Evolutionary conservation across 75 land plant species (phyloP).

Genomic region (Pinus taeda): DNA sequence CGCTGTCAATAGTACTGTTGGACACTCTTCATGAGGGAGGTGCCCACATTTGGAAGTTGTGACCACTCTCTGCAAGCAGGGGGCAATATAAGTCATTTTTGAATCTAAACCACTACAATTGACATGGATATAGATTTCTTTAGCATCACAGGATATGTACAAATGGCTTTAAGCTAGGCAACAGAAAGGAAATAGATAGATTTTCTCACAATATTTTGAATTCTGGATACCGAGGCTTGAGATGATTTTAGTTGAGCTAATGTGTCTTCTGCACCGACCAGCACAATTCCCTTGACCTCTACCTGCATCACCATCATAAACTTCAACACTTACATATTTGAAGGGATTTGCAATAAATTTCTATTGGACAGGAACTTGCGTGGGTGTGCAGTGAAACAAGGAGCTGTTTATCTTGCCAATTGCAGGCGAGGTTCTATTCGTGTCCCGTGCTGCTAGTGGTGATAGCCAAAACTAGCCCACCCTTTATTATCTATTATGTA

Average conservation of each 20-base stretch:
- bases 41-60: conserved; percentile 24
- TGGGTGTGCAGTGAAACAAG: not conserved
- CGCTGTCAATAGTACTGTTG: conserved; percentile 21
- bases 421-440: not conserved
- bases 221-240: not conserved
- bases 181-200: not conserved
- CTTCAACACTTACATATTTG: conserved; percentile 3
- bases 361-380: too few relatives aligned
- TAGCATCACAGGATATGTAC: not conserved
- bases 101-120: not conserved
- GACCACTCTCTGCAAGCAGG: conserved; percentile 14
- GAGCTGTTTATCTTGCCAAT: not conserved
- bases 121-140: not conserved
- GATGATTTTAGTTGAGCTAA: not conserved
- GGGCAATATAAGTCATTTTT: not conserved
- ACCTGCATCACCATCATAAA: conserved; percentile 18
- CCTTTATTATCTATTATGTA: not conserved
- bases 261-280: conserved; percentile 16
- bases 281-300: conserved; percentile 27
- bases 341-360: too few relatives aligned
- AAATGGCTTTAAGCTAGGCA: not conserved
- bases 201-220: not conserved
- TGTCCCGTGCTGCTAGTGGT: not conserved
- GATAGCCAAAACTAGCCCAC: not conserved
- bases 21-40: conserved; percentile 26